A percentile compares a stretch with the other conserved stretches of the same genome.
These are phyloP conservation scores for Graphilbum fragrans DNA, from an alignment of 2,329 filamentous ascomycete genomes.

Conservation along the genomic window DNA sequence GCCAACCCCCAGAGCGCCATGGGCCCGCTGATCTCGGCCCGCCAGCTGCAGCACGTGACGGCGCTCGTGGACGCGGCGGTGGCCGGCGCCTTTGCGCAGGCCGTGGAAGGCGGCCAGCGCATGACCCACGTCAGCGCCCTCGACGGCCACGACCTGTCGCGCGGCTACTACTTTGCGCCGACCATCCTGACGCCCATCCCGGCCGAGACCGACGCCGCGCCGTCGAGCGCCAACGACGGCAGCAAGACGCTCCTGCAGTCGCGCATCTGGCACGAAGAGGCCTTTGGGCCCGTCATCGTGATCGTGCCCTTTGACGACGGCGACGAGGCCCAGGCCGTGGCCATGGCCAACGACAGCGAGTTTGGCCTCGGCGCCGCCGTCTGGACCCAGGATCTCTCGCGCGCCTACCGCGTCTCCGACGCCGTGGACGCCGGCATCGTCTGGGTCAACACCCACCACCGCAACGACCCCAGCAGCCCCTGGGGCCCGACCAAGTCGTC, in stretches of 20 bases:
- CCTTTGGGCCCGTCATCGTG: conserved; percentile 70
- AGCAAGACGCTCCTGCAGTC: conserved; percentile 49
- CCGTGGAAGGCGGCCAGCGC: conserved; percentile 31
- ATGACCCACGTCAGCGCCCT: conserved; percentile 34
- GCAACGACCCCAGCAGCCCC: conserved; percentile 59
- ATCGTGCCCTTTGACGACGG: conserved; percentile 67
- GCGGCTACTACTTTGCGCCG: conserved; percentile 66
- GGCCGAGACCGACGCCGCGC: conserved; percentile 16
- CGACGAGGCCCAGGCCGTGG: conserved; percentile 58
- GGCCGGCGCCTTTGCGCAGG: conserved; percentile 26
- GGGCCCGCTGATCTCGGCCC: conserved; percentile 49
- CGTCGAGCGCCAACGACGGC: conserved; percentile 24
- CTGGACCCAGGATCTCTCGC: conserved; percentile 64
- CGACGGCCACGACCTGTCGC: conserved; percentile 37
- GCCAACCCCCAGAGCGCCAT: conserved; percentile 46
- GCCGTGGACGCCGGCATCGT: conserved; percentile 53
- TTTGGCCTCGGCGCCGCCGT: conserved; percentile 69
- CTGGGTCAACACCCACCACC: conserved; percentile 52
- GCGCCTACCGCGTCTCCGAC: conserved; percentile 61
- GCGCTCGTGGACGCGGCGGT: conserved; percentile 54
- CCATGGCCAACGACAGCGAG: conserved; percentile 58
- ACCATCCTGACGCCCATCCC: conserved; percentile 52
- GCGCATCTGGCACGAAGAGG: conserved; percentile 68
- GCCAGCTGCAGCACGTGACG: conserved; percentile 55
- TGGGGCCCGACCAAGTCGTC: conserved; percentile 53